Evolutionary conservation across 108 stramenopile species (phyloP).

Genomic region (Skeletonema menzelii): DNA sequence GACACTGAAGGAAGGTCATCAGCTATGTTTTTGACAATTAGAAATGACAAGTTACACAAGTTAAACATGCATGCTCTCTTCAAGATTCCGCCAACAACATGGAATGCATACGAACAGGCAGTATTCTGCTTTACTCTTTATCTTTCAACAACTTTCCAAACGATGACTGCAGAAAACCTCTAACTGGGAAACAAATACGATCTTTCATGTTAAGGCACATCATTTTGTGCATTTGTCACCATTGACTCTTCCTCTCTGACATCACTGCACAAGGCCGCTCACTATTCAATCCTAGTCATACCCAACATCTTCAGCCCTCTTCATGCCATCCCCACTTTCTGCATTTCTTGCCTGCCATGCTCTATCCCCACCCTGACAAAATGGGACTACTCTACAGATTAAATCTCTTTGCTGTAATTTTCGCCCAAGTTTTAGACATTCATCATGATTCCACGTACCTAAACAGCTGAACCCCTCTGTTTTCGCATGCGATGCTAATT

Average conservation of each 20-base stretch:
- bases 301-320: constrained; percentile 3
- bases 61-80: too few relatives aligned
- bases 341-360: constrained; percentile 86
- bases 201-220: background rate
- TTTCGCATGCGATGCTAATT: constrained; percentile 56
- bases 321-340: constrained; percentile 16
- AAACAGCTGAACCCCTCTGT: constrained; percentile 71
- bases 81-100: too few relatives aligned
- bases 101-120: too few relatives aligned
- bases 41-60: too few relatives aligned
- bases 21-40: too few relatives aligned
- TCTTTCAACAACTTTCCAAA: too few relatives aligned
- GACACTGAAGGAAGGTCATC: too few relatives aligned
- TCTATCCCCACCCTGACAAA: constrained; percentile 68
- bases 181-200: too few relatives aligned
- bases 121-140: too few relatives aligned
- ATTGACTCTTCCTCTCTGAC: too few relatives aligned
- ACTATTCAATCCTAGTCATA: background rate
- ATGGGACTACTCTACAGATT: constrained; percentile 77
- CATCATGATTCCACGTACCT: constrained; percentile 79
- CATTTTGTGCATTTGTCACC: background rate
- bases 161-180: too few relatives aligned
- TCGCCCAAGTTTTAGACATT: constrained; percentile 68
- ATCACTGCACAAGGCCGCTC: too few relatives aligned
- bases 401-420: constrained; percentile 75